phyloP scores from a whole-genome alignment of 805 yeast genomes.

The Middelhovenomyces tepae region DNA sequence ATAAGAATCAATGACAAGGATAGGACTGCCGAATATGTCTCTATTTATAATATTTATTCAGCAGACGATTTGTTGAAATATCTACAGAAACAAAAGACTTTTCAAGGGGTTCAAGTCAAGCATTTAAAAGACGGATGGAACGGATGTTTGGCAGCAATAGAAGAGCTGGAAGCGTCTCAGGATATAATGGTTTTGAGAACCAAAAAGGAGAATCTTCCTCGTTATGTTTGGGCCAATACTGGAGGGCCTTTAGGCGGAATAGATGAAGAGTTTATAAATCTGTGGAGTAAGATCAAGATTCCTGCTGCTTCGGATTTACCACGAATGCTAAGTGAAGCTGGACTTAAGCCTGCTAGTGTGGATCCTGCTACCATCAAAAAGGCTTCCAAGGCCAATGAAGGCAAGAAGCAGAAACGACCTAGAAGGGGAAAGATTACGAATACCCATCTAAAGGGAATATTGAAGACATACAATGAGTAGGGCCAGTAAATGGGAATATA shows the following conservation, averaged over 20 bases:
- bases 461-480: constrained; percentile 94
- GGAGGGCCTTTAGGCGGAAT: constrained; percentile 67
- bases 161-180: constrained; percentile 65
- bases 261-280: constrained; percentile 70
- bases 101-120: constrained; percentile 78
- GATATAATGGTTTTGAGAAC: constrained; percentile 78
- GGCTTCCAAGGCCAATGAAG: constrained; percentile 41
- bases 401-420: constrained; percentile 80
- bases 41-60: constrained; percentile 78
- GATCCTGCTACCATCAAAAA: constrained; percentile 90
- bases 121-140: constrained; percentile 89
- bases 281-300: constrained; percentile 72
- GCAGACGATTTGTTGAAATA: constrained; percentile 68
- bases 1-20: constrained; percentile 56
- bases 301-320: constrained; percentile 82
- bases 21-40: constrained; percentile 73
- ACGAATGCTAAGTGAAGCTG: constrained; percentile 63
- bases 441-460: constrained; percentile 91
- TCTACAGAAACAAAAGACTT: constrained; percentile 72
- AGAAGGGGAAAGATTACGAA: constrained; percentile 92
- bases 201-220: constrained; percentile 88
- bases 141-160: constrained; percentile 71
- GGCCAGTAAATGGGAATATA: too few species aligned
- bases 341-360: constrained; percentile 95
- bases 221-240: constrained; percentile 82